Evolutionary conservation across 2,329 filamentous ascomycete species (phyloP).

Genomic region (Emergomyces orientalis): DNA sequence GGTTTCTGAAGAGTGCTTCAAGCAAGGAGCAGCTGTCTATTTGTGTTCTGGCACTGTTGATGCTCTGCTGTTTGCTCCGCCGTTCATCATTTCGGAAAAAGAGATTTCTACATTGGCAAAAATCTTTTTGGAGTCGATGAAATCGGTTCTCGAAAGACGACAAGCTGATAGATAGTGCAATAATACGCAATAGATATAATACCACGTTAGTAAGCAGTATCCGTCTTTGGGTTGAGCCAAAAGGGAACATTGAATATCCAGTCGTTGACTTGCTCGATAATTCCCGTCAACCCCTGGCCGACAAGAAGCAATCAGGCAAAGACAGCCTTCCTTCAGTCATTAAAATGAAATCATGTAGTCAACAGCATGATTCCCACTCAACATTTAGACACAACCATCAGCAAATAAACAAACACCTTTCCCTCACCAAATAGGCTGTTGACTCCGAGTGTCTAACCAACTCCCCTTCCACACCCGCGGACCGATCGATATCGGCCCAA

Average conservation of each 20-base stretch:
- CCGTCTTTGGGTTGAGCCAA: not conserved
- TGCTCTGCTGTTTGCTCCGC: slow-evolving; percentile 7
- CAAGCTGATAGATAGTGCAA: not conserved
- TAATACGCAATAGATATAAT: not conserved
- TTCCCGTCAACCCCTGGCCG: not conserved
- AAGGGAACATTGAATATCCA: not conserved
- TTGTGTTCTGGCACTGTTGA: slow-evolving; percentile 6
- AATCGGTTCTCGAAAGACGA: not conserved
- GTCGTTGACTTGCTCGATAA: not conserved
- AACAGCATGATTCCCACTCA: not conserved
- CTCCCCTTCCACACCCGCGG: not conserved
- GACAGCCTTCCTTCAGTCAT: not conserved
- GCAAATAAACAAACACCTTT: slow-evolving; percentile 1
- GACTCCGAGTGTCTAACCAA: not conserved
- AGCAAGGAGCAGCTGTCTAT: slow-evolving; percentile 7
- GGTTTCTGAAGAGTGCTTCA: slow-evolving; percentile 5
- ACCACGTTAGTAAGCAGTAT: not conserved
- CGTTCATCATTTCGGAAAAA: slow-evolving; percentile 5
- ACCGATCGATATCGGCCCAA: not conserved
- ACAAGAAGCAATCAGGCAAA: not conserved
- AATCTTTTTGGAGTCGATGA: not conserved
- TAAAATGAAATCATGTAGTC: not conserved
- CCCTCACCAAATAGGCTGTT: not conserved
- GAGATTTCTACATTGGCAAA: slow-evolving; percentile 1
- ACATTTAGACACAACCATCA: not conserved